Base-by-base conservation (phyloP, 495 filamentous ascomycete species). In the Penicillium ucsense region DNA sequence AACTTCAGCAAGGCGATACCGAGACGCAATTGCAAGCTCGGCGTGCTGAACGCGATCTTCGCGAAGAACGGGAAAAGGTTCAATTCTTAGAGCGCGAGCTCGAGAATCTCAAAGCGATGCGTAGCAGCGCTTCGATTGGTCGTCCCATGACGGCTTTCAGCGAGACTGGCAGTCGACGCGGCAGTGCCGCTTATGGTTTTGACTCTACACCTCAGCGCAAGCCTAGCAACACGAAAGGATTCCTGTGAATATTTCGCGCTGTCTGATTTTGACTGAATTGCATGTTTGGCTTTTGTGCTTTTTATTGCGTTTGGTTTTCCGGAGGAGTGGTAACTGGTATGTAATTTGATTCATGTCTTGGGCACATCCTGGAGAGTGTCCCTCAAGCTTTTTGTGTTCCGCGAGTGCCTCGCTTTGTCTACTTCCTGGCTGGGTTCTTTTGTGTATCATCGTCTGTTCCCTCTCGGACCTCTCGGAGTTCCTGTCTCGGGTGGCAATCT, bases 51-150 rank as follows among this genome's bases (percentile, higher is more conserved):
- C 78, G 94, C 12, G 92, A 97, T 54, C 70, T 95, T 11, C 77
- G 88, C 12, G 88, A 96, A 61, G 94, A 97, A 67, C 79, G 75
- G 11, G 94, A 96, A 67, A 90, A 87, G 63, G 75, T 72, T 3
- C 63, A 94, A 41, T 69, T 82, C n/a, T 64, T 96, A 31, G 92
- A 96, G 64, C 77, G 89, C 27, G 92, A 98, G 66, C 62, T 96
- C 6, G 91, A 94, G 51, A 82, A 81, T 3, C 88, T 85, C 83
- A 95, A 90, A 57, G 79, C 73, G 8, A 62, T 89, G 33, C 73
- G 88, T 59, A 75, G 73, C 43, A 65, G 64, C 27, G 67, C 60
- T 42, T 59, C 58, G 9, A 52, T 73, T 31, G 63, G 59, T 31
- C 62, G 70, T 32, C 52, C 59, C 37, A 57, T 65, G 34, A 45